Evolutionary conservation across 768 basidiomycete genomes (phyloP).

Genomic region (Leccinum subgranulosum): DNA sequence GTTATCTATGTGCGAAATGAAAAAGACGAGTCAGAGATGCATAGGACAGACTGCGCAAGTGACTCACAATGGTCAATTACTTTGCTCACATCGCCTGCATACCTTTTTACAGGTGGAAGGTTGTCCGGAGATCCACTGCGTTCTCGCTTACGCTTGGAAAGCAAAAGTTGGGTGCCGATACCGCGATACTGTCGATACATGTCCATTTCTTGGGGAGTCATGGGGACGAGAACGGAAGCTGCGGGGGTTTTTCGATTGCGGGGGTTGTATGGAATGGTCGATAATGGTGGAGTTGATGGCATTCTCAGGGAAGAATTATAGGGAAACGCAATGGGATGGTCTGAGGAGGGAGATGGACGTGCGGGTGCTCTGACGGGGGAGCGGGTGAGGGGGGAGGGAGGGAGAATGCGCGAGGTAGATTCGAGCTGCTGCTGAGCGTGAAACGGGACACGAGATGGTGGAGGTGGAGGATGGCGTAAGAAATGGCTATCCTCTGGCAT

Average conservation of each 20-base stretch:
- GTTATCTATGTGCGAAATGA: constrained; percentile 61
- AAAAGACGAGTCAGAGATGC: constrained; percentile 4
- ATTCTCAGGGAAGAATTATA: constrained; percentile 34
- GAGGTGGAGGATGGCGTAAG: constrained; percentile 22
- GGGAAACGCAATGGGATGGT: constrained; percentile 22
- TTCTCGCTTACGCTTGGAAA: constrained; percentile 51
- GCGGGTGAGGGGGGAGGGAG: constrained; percentile 29
- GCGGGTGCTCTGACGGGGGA: constrained; percentile 27
- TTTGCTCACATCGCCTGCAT: constrained; percentile 65
- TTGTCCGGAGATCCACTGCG: constrained; percentile 37
- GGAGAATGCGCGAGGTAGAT: constrained; percentile 25
- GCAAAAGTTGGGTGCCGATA: constrained; percentile 49
- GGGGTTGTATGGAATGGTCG: constrained; percentile 62
- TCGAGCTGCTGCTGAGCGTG: constrained; percentile 21
- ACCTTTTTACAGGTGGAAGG: constrained; percentile 46
- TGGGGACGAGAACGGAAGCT: constrained; percentile 58
- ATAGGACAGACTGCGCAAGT: constrained; percentile 1
- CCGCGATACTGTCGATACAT: constrained; percentile 56
- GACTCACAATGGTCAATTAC: constrained; percentile 79
- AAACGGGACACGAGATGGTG: constrained; percentile 21
- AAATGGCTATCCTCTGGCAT: constrained; percentile 21
- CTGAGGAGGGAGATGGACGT: constrained; percentile 37
- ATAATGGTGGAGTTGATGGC: constrained; percentile 24
- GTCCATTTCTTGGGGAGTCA: constrained; percentile 61
- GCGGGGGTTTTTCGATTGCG: constrained; percentile 58